These are phyloP conservation scores for Botrytis elliptica DNA, from an alignment of 2,329 filamentous ascomycete species.

Conservation along the genomic window DNA sequence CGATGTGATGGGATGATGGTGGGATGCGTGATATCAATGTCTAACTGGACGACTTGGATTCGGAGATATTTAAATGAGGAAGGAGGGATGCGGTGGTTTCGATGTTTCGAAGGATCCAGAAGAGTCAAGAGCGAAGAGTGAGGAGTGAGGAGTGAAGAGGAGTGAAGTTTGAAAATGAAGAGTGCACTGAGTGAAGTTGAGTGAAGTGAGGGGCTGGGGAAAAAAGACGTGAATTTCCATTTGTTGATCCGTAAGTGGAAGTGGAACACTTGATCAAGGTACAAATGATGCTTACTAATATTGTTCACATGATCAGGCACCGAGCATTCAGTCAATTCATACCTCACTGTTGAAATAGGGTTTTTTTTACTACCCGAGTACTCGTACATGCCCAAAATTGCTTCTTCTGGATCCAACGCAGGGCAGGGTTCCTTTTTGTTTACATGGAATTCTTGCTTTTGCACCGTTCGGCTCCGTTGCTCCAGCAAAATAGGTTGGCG, in stretches of 20 bases:
- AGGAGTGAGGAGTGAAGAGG: background rate
- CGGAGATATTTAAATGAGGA: background rate
- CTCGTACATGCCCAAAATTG: background rate
- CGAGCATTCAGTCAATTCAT: background rate
- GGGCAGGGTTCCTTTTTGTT: constrained; percentile 3
- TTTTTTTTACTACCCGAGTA: background rate
- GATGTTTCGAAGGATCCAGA: background rate
- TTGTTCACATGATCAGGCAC: background rate
- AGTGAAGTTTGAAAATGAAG: background rate
- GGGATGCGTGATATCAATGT: background rate
- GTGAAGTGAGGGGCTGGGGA: background rate
- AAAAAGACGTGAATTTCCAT: background rate
- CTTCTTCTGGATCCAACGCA: background rate
- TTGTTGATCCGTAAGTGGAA: background rate
- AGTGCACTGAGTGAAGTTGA: background rate
- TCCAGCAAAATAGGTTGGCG: background rate
- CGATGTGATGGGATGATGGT: background rate
- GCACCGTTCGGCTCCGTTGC: background rate
- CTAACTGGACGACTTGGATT: background rate
- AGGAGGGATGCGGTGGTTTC: background rate
- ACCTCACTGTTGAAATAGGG: background rate
- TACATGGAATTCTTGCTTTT: background rate
- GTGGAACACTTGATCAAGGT: background rate
- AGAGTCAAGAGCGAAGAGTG: background rate
- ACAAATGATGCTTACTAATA: too few relatives aligned